Percentiles rank a stretch among this genome's conserved stretches.
phyloP scores from a whole-genome alignment of 768 basidiomycete species.

The Fistulinella prunicolor region DNA sequence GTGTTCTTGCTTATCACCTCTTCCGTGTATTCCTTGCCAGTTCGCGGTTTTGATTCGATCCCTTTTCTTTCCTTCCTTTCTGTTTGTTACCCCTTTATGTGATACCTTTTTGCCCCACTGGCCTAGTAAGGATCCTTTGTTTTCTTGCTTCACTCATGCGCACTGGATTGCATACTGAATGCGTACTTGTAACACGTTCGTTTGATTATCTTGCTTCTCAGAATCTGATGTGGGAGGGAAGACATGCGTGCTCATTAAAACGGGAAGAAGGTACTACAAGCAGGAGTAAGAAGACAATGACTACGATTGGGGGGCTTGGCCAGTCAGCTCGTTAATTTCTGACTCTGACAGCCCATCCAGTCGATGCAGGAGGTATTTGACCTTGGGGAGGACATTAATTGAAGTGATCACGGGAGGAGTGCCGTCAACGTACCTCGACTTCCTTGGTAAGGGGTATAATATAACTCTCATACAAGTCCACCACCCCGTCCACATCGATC shows the following conservation, averaged over 20 bases:
- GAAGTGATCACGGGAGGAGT: not conserved
- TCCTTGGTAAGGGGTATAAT: conserved; percentile 98
- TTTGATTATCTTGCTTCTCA: conserved; percentile 21
- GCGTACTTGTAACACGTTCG: conserved; percentile 24
- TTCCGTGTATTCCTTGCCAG: conserved; percentile 9
- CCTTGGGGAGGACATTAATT: conserved; percentile 44
- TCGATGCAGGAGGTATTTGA: conserved; percentile 91
- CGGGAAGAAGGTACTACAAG: conserved; percentile 1
- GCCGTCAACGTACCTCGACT: conserved; percentile 73
- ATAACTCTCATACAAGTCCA: conserved; percentile 89
- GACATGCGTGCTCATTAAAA: conserved; percentile 7
- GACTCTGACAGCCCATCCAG: conserved; percentile 81
- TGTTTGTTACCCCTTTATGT: conserved; percentile 11
- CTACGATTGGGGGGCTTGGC: too few relatives aligned
- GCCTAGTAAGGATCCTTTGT: conserved; percentile 16
- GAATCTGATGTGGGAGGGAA: too few relatives aligned
- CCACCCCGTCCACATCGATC: conserved; percentile 91
- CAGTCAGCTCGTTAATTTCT: conserved; percentile 66
- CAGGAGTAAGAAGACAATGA: not conserved
- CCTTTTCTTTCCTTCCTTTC: too few relatives aligned
- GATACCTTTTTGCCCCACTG: conserved; percentile 18
- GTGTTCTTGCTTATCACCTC: conserved; percentile 25
- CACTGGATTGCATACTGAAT: conserved; percentile 20
- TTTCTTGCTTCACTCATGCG: conserved; percentile 24
- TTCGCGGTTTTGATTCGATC: conserved; percentile 5